Percentiles rank a stretch among this genome's conserved stretches.
Conservation (phyloP, 495 filamentous ascomycete genomes). For the Xylona heveae region DNA sequence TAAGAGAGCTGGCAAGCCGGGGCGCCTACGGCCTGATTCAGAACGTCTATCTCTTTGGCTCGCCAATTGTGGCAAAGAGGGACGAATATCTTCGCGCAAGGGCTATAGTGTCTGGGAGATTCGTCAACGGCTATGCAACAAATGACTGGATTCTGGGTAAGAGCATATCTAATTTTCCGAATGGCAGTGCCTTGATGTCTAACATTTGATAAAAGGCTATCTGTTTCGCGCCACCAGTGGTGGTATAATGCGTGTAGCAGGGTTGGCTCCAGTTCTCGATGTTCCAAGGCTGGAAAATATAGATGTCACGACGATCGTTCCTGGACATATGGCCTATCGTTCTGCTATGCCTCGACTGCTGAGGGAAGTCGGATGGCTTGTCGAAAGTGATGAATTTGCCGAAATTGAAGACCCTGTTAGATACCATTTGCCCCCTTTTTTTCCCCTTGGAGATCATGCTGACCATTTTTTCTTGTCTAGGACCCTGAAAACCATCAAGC, state of each 20-base stretch:
- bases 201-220: conserved; percentile 33
- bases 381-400: conserved; percentile 81
- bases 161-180: not conserved
- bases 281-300: conserved; percentile 75
- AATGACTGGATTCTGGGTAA: conserved; percentile 88
- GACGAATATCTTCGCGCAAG: conserved; percentile 75
- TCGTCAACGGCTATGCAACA: conserved; percentile 83
- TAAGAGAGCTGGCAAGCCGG: conserved; percentile 65
- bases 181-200: not conserved
- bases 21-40: conserved; percentile 87
- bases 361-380: conserved; percentile 67
- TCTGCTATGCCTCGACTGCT: conserved; percentile 75
- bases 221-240: conserved; percentile 88
- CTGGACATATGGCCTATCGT: conserved; percentile 94
- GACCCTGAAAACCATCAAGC: conserved; percentile 84
- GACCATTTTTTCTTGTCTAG: conserved; percentile 1
- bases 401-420: conserved; percentile 75
- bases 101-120: conserved; percentile 67
- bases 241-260: conserved; percentile 77
- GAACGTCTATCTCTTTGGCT: conserved; percentile 89
- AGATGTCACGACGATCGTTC: conserved; percentile 67
- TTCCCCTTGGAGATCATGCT: not conserved
- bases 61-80: conserved; percentile 73
- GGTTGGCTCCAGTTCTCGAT: conserved; percentile 59
- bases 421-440: not conserved